A percentile compares a stretch with the other conserved stretches of the same genome.
These are phyloP conservation scores for Yarrowia hollandica DNA, from an alignment of 805 yeast genomes.

Conservation along the genomic window DNA sequence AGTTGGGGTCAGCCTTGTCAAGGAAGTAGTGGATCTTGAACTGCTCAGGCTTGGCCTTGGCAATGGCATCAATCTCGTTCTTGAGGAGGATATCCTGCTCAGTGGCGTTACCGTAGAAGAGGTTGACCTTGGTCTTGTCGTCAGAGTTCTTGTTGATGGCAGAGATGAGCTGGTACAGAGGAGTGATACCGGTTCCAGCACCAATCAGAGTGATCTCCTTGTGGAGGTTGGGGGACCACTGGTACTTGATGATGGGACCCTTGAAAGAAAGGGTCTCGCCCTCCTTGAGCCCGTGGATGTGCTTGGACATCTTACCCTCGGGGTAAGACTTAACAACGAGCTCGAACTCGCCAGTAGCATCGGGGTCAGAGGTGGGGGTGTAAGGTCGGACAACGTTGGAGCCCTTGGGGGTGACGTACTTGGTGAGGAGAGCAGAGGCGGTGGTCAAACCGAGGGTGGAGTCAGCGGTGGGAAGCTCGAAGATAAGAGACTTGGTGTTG, in stretches of 20 bases:
- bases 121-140: conserved; percentile 85
- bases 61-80: conserved; percentile 70
- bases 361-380: conserved; percentile 79
- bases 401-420: conserved; percentile 76
- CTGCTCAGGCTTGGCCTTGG: conserved; percentile 70
- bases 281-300: conserved; percentile 66
- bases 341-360: conserved; percentile 70
- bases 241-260: conserved; percentile 92
- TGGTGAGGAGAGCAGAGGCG: conserved; percentile 80
- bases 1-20: conserved; percentile 55
- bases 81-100: conserved; percentile 79
- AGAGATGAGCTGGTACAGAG: conserved; percentile 83
- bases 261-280: conserved; percentile 85
- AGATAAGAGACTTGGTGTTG: conserved; percentile 61
- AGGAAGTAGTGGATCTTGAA: conserved; percentile 76
- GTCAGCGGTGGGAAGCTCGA: conserved; percentile 66
- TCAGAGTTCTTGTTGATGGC: conserved; percentile 73
- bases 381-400: conserved; percentile 75
- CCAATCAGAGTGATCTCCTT: conserved; percentile 80
- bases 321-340: conserved; percentile 83
- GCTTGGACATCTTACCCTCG: conserved; percentile 79
- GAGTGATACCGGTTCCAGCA: conserved; percentile 97
- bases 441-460: conserved; percentile 71
- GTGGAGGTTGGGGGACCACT: conserved; percentile 84
- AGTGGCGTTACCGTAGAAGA: conserved; percentile 77